Conservation (phyloP, 371 early-diverging fungal genomes). For the Fennellomyces sp. region DNA sequence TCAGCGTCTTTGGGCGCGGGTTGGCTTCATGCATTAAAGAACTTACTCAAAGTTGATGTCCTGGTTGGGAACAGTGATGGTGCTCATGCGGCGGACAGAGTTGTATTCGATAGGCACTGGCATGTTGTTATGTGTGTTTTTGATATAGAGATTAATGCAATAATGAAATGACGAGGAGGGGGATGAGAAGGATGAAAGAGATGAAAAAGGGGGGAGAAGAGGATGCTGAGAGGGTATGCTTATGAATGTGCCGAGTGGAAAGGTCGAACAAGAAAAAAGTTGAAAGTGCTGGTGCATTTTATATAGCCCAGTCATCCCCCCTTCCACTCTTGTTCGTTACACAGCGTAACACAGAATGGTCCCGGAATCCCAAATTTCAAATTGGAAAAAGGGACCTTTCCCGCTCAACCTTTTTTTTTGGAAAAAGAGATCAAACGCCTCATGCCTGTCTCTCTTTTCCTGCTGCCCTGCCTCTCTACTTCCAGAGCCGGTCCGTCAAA, state of each 20-base stretch:
- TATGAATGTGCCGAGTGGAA: conserved; percentile 7
- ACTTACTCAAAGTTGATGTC: conserved; percentile 45
- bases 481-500: no score
- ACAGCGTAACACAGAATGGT: conserved; percentile 14
- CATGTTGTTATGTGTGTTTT: conserved; percentile 17
- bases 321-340: no score
- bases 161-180: conserved; percentile 5
- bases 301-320: conserved; percentile 6
- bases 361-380: conserved; percentile 17
- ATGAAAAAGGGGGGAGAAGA: conserved; percentile 2
- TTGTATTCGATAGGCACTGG: conserved; percentile 39
- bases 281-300: conserved; percentile 6
- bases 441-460: no score
- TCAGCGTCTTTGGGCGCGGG: no score
- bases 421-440: background rate
- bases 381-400: background rate
- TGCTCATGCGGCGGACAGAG: conserved; percentile 37
- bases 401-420: conserved; percentile 1
- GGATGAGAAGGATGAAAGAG: conserved; percentile 4
- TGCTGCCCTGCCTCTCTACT: no score
- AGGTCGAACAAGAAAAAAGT: conserved; percentile 8
- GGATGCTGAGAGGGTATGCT: conserved; percentile 25
- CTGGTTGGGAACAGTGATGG: conserved; percentile 35
- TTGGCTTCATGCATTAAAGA: conserved; percentile 17
- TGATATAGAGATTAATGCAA: conserved; percentile 2